Percentiles rank a stretch among this genome's conserved stretches.
Evolutionary conservation across 805 yeast species (phyloP).

Genomic region (Pichia eremophila): DNA sequence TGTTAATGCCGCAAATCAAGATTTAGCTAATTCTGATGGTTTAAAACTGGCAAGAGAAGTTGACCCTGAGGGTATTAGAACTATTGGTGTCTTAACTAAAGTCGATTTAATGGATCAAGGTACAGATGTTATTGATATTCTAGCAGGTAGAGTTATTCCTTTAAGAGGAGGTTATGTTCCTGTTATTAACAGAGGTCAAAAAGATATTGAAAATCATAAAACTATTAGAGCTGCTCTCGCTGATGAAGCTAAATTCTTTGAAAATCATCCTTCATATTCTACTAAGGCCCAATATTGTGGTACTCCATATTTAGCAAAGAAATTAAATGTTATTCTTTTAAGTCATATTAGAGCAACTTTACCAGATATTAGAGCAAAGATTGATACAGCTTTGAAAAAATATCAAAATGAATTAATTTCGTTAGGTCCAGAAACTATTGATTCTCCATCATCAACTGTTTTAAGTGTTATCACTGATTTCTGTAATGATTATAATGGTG

Average conservation of each 20-base stretch:
- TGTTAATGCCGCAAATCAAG: conserved; percentile 94
- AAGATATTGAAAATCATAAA: conserved; percentile 82
- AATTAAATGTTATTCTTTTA: conserved; percentile 76
- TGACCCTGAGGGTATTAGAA: conserved; percentile 92
- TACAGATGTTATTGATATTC: conserved; percentile 90
- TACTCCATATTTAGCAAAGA: conserved; percentile 93
- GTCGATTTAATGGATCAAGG: conserved; percentile 97
- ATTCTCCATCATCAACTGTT: conserved; percentile 82
- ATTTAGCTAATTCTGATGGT: conserved; percentile 94
- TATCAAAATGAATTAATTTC: conserved; percentile 68
- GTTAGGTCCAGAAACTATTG: conserved; percentile 84
- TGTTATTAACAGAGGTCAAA: conserved; percentile 94
- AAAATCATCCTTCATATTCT: conserved; percentile 80
- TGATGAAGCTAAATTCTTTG: conserved; percentile 76
- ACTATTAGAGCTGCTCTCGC: conserved; percentile 80
- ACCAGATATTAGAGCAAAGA: conserved; percentile 89
- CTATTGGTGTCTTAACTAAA: conserved; percentile 94
- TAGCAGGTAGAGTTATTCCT: conserved; percentile 93
- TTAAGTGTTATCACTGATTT: conserved; percentile 87
- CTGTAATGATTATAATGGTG: conserved; percentile 82
- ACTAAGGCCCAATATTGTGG: conserved; percentile 96
- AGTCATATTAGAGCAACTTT: conserved; percentile 81
- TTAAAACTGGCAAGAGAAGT: conserved; percentile 94
- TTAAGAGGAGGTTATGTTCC: conserved; percentile 94
- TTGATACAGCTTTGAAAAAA: conserved; percentile 75